A percentile compares a stretch with the other conserved stretches of the same genome.
phyloP scores from a whole-genome alignment of 306 rosid species.

The Citrullus colocynthis region DNA sequence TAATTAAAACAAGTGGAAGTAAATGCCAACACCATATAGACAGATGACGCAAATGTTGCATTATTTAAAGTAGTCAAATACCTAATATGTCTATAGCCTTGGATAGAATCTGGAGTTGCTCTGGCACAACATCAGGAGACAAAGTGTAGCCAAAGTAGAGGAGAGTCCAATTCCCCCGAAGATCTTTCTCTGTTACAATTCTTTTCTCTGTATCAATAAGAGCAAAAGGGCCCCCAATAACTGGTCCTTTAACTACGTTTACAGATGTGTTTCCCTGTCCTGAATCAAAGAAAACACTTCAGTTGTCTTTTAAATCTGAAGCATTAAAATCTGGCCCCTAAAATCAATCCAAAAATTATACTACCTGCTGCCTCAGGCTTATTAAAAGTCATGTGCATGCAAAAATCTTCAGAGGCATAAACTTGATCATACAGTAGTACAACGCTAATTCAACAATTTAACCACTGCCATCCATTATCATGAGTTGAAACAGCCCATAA shows the following conservation, averaged over 20 bases:
- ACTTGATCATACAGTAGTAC: background rate
- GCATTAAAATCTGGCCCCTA: background rate
- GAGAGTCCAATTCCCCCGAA: constrained; percentile 75
- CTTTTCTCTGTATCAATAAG: constrained; percentile 50
- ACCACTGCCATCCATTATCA: background rate
- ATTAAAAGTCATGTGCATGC: background rate
- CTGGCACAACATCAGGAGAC: constrained; percentile 90
- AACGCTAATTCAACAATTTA: background rate
- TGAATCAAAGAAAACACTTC: constrained; percentile 19
- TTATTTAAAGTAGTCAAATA: constrained; percentile 2
- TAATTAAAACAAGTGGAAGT: background rate
- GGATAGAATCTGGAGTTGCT: constrained; percentile 56
- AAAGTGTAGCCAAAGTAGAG: constrained; percentile 86
- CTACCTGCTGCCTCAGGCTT: background rate
- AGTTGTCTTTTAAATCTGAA: background rate
- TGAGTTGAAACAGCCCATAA: background rate
- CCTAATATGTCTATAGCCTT: constrained; percentile 56
- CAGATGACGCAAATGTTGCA: background rate
- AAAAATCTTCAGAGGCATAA: background rate
- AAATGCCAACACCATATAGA: background rate
- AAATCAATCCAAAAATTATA: background rate
- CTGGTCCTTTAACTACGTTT: constrained; percentile 38
- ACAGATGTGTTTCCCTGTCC: constrained; percentile 33
- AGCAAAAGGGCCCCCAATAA: constrained; percentile 82
- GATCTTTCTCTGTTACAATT: constrained; percentile 40